Conservation (phyloP, 352 stramenopile species). For the Phytophthora aleatoria region DNA sequence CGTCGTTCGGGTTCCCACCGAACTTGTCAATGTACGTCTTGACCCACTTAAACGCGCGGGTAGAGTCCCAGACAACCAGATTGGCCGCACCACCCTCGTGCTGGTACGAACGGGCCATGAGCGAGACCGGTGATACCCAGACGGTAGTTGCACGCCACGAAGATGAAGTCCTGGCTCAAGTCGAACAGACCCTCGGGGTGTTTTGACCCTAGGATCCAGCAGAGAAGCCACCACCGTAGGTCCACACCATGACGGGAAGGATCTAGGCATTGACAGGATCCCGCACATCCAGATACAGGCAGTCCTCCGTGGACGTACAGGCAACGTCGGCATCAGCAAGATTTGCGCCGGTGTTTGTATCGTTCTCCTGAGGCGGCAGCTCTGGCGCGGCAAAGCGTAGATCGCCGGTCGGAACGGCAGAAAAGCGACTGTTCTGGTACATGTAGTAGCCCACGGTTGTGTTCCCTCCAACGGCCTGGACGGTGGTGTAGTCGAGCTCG, state of each 20-base stretch:
- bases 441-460: no score
- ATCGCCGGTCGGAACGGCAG: no score
- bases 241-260: slow-evolving; percentile 43
- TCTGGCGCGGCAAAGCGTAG: no score
- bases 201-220: slow-evolving; percentile 28
- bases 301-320: not conserved
- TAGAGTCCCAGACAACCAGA: slow-evolving; percentile 31
- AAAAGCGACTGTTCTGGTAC: no score
- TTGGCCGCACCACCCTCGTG: slow-evolving; percentile 36
- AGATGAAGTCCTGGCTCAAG: slow-evolving; percentile 36
- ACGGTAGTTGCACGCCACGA: slow-evolving; percentile 47
- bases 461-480: no score
- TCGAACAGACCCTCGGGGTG: slow-evolving; percentile 30
- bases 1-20: slow-evolving; percentile 40
- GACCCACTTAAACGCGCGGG: slow-evolving; percentile 42
- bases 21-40: slow-evolving; percentile 46
- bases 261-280: slow-evolving; percentile 21
- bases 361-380: no score
- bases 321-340: no score
- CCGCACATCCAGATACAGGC: slow-evolving; percentile 43
- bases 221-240: slow-evolving; percentile 35
- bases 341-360: no score
- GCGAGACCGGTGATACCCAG: slow-evolving; percentile 34
- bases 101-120: slow-evolving; percentile 30
- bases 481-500: no score